phyloP scores from a whole-genome alignment of 345 rosid species.

The Lepidium didymum region DNA sequence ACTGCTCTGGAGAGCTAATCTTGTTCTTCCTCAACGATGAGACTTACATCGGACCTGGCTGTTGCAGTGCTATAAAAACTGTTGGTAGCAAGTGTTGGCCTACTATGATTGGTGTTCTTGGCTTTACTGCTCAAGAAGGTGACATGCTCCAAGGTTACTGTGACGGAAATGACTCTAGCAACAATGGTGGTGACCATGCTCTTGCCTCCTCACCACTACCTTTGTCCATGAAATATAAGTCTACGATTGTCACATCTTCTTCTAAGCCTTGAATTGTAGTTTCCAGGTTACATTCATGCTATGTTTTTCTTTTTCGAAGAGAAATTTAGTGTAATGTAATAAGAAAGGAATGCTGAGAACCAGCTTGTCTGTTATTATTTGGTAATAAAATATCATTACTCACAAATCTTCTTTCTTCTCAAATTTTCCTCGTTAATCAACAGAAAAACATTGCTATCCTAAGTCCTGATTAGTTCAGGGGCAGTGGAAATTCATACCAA shows the following conservation, averaged over 20 bases:
- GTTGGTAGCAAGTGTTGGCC: slow-evolving; percentile 59
- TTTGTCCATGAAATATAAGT: background rate
- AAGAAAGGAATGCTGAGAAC: background rate
- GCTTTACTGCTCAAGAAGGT: slow-evolving; percentile 60
- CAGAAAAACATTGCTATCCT: background rate
- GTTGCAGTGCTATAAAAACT: slow-evolving; percentile 56
- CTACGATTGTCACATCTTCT: slow-evolving; percentile 12
- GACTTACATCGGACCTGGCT: slow-evolving; percentile 48
- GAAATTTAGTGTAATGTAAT: slow-evolving; percentile 2
- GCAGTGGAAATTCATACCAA: background rate
- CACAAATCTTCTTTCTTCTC: background rate
- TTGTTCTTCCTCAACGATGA: slow-evolving; percentile 77
- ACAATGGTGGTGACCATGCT: background rate
- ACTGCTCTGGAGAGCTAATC: slow-evolving; percentile 68
- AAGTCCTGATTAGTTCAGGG: slow-evolving; percentile 1
- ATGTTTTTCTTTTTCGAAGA: background rate
- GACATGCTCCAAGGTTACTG: slow-evolving; percentile 71
- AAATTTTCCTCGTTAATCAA: background rate
- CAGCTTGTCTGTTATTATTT: background rate
- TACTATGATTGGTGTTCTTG: slow-evolving; percentile 44
- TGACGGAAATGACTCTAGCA: slow-evolving; percentile 18
- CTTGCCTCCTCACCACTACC: slow-evolving; percentile 23
- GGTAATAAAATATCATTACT: slow-evolving; percentile 1
- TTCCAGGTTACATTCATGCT: background rate
- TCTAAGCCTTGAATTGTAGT: background rate